phyloP scores from a whole-genome alignment of 768 basidiomycete species.

The Lactarius vividus region DNA sequence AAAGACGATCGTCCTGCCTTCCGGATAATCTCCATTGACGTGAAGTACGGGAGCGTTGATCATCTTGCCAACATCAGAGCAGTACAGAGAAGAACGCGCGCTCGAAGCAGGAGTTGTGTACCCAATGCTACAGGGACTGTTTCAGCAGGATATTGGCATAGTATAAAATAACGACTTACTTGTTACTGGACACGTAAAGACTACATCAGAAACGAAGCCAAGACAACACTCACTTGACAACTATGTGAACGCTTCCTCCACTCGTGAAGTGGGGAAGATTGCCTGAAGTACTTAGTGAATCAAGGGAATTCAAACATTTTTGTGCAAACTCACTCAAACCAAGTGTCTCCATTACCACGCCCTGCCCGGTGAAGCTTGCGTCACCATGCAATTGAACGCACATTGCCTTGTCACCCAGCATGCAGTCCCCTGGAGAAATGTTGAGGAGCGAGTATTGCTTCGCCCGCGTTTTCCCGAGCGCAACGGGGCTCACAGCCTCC shows the following conservation, averaged over 20 bases:
- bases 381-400: conserved; percentile 92
- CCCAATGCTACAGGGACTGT: conserved; percentile 62
- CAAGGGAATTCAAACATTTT: background rate
- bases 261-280: conserved; percentile 89
- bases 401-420: conserved; percentile 69
- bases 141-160: conserved; percentile 1
- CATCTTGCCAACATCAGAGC: conserved; percentile 87
- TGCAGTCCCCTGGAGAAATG: conserved; percentile 45
- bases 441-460: conserved; percentile 84
- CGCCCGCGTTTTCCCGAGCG: conserved; percentile 84
- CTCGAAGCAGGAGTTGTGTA: conserved; percentile 87
- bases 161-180: conserved; percentile 24
- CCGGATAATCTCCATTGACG: conserved; percentile 88
- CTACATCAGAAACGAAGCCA: conserved; percentile 11
- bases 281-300: conserved; percentile 40
- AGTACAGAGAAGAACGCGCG: conserved; percentile 84
- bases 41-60: conserved; percentile 86
- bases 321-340: conserved; percentile 61
- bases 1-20: conserved; percentile 46
- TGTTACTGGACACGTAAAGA: conserved; percentile 31
- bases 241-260: conserved; percentile 86
- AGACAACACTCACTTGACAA: conserved; percentile 69
- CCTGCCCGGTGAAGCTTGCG: conserved; percentile 88
- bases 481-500: conserved; percentile 87
- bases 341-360: conserved; percentile 84